Base-by-base conservation (phyloP, 2,329 filamentous ascomycete genomes). In the Westerdykella sp. region DNA sequence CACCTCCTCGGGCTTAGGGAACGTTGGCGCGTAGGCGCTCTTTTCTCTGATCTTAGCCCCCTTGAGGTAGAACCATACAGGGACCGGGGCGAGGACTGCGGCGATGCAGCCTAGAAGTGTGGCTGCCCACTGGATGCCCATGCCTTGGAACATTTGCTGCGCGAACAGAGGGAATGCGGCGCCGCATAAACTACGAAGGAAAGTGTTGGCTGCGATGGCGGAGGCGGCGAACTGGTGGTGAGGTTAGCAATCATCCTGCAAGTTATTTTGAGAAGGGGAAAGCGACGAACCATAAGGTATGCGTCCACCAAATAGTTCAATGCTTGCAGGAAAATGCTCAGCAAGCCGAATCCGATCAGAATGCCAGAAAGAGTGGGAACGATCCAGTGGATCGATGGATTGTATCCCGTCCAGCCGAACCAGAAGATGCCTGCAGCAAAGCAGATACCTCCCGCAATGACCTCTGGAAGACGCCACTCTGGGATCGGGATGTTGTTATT, bases 231-330 rank as follows among this genome's bases (percentile, higher is more conserved):
- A 73, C 59, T 63, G 42, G 21, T 7, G 31, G 0, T 25, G 6
- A 6, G 9, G 37, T 60, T 23, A 60, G 55, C 28, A 9, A 34
- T 12, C 14, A 15, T 2, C 10, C 4, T 21, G 30, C 36, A 5
- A 4, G 18, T 21, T 3, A 35, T 7, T 23, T 15, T 12, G n/a
- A 13, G 30, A 30, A 30, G 36, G 21, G 25, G 1, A 28, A 40
- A n/a, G 16, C 18, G 13, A 43, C 55, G 41, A 51, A 60, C 58
- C 65, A 79, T 78, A 32, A 80, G 67, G 55, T 80, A 80, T 0
- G 76, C 73, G 48, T 80, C 77, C 37, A 81, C 76, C n/a, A 81
- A 63, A 50, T 81, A 81, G 54, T 80, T 80, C 52, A 80, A 69
- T 28, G 73, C 64, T 51, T 78, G 76, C 14, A 81, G 65, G 62